Base-by-base conservation (phyloP, 179 eudicot species). In the Sideroxylon spinosum region DNA sequence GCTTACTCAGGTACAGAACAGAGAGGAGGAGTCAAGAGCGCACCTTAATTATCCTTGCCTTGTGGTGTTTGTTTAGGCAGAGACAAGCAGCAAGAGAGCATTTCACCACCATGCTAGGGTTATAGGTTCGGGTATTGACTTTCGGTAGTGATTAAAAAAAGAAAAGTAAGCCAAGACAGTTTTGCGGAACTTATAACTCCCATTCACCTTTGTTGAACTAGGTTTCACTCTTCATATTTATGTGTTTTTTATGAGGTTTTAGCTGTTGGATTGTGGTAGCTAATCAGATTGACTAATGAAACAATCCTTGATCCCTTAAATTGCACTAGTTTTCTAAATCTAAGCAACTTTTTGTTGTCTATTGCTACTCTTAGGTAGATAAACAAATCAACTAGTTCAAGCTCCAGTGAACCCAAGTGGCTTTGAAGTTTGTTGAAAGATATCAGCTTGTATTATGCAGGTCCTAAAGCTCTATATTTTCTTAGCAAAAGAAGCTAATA, bases 41-140 rank as follows among this genome's bases (percentile, higher is more conserved):
- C 81, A 87, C 89, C 90, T 80, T 49, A 29, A 65, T 53, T 59
- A 80, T 78, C 87, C 82, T 77, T 80, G 80, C 73, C 56, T 8
- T 48, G 37, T 79, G 82, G 84, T 74, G 81, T 61, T 78, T 57
- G 59, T 29, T 7, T 20, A 11, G 26, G 26, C 62, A 11, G 25
- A 80, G 25, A 80, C 7, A 66, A 28, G 44, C 52, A 44, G 64
- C 79, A 79, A 56, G 59, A 56, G 22, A 49, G 28, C 57, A 29
- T 68, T n/a, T 60, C 78, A 76, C 74, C 77, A 76, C 66, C 55
- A 20, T 49, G 76, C 52, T 56, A 82, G 79, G 82, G 76, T 80
- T 71, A 82, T 68, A 65, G 89, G 89, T 86, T 86, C 89, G 89
- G 89, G 89, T 78, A 86, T 86, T 86, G 89, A 86, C 89, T 86